Conservation (phyloP, 768 basidiomycete genomes). For the Xerocomus brunneocitrinus region DNA sequence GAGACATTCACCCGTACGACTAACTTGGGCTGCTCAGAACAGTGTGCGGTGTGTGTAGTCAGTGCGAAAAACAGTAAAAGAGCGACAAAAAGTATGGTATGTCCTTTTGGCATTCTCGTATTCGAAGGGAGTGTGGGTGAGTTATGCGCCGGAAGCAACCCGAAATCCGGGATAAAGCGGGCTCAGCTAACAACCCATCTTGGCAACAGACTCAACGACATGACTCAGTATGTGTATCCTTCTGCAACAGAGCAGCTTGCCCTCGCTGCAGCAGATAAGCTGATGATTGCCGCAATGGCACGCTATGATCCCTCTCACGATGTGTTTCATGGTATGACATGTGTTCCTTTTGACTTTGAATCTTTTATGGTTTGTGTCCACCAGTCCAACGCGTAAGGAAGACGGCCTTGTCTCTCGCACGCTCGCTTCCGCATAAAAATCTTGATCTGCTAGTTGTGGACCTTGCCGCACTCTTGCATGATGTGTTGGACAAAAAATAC, state of each 20-base stretch:
- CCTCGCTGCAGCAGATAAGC: slow-evolving; percentile 55
- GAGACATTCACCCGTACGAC: slow-evolving; percentile 29
- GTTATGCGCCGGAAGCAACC: slow-evolving; percentile 11
- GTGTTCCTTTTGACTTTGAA: slow-evolving; percentile 1
- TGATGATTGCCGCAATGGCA: slow-evolving; percentile 72
- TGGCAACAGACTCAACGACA: not conserved
- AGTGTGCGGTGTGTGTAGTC: slow-evolving; percentile 15
- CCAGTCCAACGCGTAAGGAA: slow-evolving; percentile 81
- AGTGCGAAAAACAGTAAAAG: slow-evolving; percentile 38
- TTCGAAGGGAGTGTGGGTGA: not conserved
- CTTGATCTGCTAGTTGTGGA: slow-evolving; percentile 78
- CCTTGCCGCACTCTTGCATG: slow-evolving; percentile 84
- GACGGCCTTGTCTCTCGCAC: slow-evolving; percentile 68
- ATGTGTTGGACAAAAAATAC: slow-evolving; percentile 85
- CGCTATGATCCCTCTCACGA: slow-evolving; percentile 81
- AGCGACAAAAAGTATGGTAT: slow-evolving; percentile 35
- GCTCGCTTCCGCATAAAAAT: slow-evolving; percentile 35
- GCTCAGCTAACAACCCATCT: not conserved
- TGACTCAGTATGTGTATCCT: slow-evolving; percentile 37
- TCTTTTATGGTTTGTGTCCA: not conserved
- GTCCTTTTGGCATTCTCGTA: slow-evolving; percentile 6
- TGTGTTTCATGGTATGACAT: slow-evolving; percentile 60
- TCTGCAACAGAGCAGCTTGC: slow-evolving; percentile 46
- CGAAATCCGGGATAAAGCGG: slow-evolving; percentile 22
- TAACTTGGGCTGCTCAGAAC: slow-evolving; percentile 20